A percentile compares a stretch with the other conserved stretches of the same genome.
These are phyloP conservation scores for Polyporus arcularius DNA, from an alignment of 768 basidiomycete genomes.

Conservation along the genomic window DNA sequence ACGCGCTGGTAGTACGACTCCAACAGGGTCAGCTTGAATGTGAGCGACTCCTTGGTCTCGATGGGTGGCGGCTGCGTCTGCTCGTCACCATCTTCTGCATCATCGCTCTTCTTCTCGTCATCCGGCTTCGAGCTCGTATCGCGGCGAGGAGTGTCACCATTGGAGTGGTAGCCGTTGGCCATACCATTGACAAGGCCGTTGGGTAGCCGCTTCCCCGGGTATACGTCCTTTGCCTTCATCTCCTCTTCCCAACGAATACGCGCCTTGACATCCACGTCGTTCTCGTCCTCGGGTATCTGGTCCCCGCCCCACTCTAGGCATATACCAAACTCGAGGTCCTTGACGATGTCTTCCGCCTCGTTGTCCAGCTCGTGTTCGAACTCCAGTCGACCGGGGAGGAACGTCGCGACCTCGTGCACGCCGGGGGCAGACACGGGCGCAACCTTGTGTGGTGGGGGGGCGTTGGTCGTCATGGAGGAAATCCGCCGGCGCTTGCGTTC, in stretches of 20 bases:
- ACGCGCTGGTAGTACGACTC: slow-evolving; percentile 92
- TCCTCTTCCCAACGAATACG: slow-evolving; percentile 44
- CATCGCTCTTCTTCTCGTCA: slow-evolving; percentile 40
- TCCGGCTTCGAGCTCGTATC: slow-evolving; percentile 38
- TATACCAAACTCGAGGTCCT: slow-evolving; percentile 95
- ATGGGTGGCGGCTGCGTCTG: slow-evolving; percentile 71
- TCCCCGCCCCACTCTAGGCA: slow-evolving; percentile 85
- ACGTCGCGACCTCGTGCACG: slow-evolving; percentile 89
- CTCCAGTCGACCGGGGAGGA: slow-evolving; percentile 95
- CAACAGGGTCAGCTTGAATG: slow-evolving; percentile 85
- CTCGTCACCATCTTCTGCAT: slow-evolving; percentile 64
- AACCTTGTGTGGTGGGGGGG: slow-evolving; percentile 61
- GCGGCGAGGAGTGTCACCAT: slow-evolving; percentile 39
- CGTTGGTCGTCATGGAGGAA: slow-evolving; percentile 68
- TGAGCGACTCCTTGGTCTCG: slow-evolving; percentile 81
- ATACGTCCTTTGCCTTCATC: slow-evolving; percentile 30
- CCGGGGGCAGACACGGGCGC: slow-evolving; percentile 88
- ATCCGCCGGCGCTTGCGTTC: slow-evolving; percentile 87
- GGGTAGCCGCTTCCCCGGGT: slow-evolving; percentile 31
- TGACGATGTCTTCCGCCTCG: slow-evolving; percentile 93
- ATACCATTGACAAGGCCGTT: slow-evolving; percentile 37
- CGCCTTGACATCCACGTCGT: slow-evolving; percentile 71
- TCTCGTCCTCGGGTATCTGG: slow-evolving; percentile 73
- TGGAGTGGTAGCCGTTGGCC: slow-evolving; percentile 27
- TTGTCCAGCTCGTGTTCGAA: slow-evolving; percentile 98